A percentile compares a stretch with the other conserved stretches of the same genome.
phyloP scores from a whole-genome alignment of 352 stramenopile genomes.

The Phytophthora chlamydospora region DNA sequence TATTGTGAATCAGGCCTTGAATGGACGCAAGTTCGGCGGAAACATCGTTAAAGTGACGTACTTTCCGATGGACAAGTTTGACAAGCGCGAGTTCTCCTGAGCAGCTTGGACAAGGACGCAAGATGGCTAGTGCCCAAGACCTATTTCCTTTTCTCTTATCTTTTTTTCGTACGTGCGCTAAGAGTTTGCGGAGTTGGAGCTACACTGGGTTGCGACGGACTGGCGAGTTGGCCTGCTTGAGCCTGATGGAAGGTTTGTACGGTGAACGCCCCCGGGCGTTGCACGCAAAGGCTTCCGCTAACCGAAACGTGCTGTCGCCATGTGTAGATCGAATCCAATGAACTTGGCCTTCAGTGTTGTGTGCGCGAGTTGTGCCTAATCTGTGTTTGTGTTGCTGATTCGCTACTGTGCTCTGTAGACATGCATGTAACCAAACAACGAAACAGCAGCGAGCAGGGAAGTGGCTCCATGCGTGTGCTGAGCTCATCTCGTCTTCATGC shows the following conservation, averaged over 20 bases:
- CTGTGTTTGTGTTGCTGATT: conserved; percentile 34
- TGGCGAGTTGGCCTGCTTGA: conserved; percentile 11
- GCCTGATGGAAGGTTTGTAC: conserved; percentile 41
- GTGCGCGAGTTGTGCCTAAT: conserved; percentile 33
- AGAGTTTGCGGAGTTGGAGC: conserved; percentile 26
- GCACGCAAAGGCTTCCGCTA: conserved; percentile 20
- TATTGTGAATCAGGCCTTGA: conserved; percentile 58
- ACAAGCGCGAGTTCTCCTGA: conserved; percentile 71
- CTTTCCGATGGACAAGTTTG: conserved; percentile 76
- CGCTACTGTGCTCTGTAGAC: conserved; percentile 38
- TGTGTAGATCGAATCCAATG: conserved; percentile 54
- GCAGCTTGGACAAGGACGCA: conserved; percentile 6
- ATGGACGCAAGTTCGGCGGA: conserved; percentile 86
- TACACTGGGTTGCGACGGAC: conserved; percentile 20
- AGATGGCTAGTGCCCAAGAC: conserved; percentile 24
- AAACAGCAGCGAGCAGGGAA: conserved; percentile 25
- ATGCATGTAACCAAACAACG: conserved; percentile 24
- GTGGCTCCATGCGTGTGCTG: not conserved
- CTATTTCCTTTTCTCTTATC: conserved; percentile 24
- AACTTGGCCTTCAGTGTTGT: conserved; percentile 48
- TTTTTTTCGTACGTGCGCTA: conserved; percentile 26
- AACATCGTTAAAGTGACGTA: conserved; percentile 87
- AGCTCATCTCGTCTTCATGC: not conserved
- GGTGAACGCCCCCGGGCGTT: conserved; percentile 31
- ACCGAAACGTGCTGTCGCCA: conserved; percentile 45